A percentile compares a stretch with the other conserved stretches of the same genome.
Conservation (phyloP, 176 grass and related monocot species). For the bread wheat (Triticum aestivum) region DNA sequence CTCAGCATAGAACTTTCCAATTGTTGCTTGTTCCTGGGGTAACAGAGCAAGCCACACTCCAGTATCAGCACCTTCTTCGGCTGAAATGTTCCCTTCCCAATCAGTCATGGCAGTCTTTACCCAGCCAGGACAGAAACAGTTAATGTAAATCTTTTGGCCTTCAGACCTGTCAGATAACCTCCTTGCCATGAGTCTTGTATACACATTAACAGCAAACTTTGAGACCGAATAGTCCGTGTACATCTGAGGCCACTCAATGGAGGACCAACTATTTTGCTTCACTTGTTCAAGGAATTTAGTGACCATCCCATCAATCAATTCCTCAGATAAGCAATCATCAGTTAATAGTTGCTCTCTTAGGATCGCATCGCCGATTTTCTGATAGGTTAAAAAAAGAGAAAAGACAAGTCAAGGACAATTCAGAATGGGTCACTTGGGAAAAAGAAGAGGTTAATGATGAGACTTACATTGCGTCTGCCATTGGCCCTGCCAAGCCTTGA, state of each 20-base stretch:
- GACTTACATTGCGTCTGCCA: conserved; percentile 76
- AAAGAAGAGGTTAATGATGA: background rate
- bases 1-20: conserved; percentile 84
- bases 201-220: conserved; percentile 85
- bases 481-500: conserved; percentile 83
- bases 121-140: conserved; percentile 96
- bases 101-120: conserved; percentile 93
- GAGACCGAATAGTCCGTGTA: conserved; percentile 86
- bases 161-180: conserved; percentile 44
- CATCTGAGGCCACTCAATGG: conserved; percentile 71
- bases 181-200: conserved; percentile 57
- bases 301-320: conserved; percentile 73
- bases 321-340: conserved; percentile 61
- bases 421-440: background rate
- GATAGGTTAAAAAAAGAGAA: conserved; percentile 13
- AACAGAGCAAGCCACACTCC: conserved; percentile 67
- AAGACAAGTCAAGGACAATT: background rate
- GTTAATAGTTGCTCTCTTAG: conserved; percentile 64
- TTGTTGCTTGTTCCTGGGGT: conserved; percentile 34
- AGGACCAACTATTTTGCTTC: conserved; percentile 58
- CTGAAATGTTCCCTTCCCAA: conserved; percentile 86
- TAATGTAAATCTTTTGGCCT: conserved; percentile 69
- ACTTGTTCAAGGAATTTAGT: conserved; percentile 66
- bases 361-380: conserved; percentile 60
- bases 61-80: conserved; percentile 83